These are phyloP conservation scores for Melastoma malabathricum DNA, from an alignment of 345 rosid species.

Conservation along the genomic window DNA sequence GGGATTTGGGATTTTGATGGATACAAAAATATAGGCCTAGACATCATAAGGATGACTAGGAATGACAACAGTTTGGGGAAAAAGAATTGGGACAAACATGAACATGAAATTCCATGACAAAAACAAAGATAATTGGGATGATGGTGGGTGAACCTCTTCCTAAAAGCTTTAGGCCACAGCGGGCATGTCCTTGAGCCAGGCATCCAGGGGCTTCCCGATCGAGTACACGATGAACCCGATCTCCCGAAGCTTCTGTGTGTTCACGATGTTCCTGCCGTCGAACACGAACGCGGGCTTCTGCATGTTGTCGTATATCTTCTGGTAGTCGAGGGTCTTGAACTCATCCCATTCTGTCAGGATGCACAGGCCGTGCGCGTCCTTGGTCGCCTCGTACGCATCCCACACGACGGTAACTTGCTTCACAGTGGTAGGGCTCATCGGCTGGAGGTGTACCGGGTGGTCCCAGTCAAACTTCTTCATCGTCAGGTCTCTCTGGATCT, in stretches of 20 bases:
- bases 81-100: no score
- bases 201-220: conserved; percentile 85
- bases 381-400: conserved; percentile 72
- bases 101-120: no score
- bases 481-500: conserved; percentile 79
- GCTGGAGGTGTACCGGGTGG: conserved; percentile 88
- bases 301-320: conserved; percentile 64
- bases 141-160: no score
- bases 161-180: conserved; percentile 40
- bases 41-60: no score
- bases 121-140: no score
- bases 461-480: conserved; percentile 96
- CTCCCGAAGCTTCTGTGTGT: conserved; percentile 52
- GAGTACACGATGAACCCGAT: conserved; percentile 88
- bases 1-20: no score
- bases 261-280: conserved; percentile 66
- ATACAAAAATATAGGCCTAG: no score
- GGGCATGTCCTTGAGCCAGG: conserved; percentile 96
- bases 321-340: conserved; percentile 67
- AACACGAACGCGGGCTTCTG: conserved; percentile 87
- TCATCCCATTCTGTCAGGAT: conserved; percentile 95
- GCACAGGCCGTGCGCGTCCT: conserved; percentile 80
- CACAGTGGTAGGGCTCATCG: conserved; percentile 69
- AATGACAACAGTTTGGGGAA: no score
- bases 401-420: conserved; percentile 65